These are phyloP conservation scores for Arthroderma sp. DNA, from an alignment of 2,329 filamentous ascomycete species.

Conservation along the genomic window DNA sequence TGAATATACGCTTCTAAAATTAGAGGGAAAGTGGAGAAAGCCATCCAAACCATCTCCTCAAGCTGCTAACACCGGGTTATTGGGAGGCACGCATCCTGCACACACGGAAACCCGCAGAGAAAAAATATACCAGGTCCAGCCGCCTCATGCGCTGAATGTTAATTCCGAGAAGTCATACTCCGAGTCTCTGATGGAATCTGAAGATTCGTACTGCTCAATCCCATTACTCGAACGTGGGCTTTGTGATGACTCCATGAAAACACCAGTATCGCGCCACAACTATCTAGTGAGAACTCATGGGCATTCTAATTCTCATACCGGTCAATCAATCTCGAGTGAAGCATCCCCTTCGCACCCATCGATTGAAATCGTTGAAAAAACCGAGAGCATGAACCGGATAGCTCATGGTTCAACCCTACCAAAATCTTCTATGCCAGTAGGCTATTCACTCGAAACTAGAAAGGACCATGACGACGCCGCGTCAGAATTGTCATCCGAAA, in stretches of 20 bases:
- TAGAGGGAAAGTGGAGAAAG: constrained; percentile 73
- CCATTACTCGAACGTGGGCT: constrained; percentile 59
- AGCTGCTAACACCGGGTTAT: too few relatives aligned
- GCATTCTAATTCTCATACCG: neutral
- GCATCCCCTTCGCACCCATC: constrained; percentile 29
- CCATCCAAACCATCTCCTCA: constrained; percentile 20
- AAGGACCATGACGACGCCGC: constrained; percentile 40
- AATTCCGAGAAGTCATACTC: neutral
- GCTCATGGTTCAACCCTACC: constrained; percentile 26
- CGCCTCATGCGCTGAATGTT: too few relatives aligned
- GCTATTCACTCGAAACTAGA: constrained; percentile 12
- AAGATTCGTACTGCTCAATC: constrained; percentile 62
- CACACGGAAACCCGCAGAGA: too few relatives aligned
- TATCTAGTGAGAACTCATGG: neutral
- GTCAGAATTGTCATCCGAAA: constrained; percentile 40
- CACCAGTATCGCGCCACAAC: constrained; percentile 18
- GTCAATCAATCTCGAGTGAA: neutral
- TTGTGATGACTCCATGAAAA: constrained; percentile 37
- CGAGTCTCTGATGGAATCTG: constrained; percentile 43
- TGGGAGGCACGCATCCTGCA: too few relatives aligned
- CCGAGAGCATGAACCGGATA: constrained; percentile 38
- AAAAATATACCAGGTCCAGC: neutral
- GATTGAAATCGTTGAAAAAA: constrained; percentile 38
- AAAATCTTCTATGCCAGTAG: too few relatives aligned
- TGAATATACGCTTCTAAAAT: constrained; percentile 79